Conservation (phyloP, 345 rosid species). For the Eucalyptus cladocalyx region DNA sequence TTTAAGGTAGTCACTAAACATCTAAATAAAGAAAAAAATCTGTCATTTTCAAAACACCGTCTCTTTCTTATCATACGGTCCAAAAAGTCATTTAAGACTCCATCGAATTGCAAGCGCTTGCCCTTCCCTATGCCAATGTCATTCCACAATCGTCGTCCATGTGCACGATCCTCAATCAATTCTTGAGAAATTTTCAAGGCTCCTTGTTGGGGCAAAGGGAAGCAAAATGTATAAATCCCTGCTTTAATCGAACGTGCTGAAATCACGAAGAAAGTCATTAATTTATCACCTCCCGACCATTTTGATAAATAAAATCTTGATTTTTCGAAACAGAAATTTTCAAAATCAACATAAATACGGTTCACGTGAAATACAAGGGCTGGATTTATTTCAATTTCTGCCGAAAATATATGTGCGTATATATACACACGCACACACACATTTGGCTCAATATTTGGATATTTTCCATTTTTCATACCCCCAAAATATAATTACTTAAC, state of each 20-base stretch:
- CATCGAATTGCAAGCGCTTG: fast-evolving
- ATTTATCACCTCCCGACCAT: fast-evolving
- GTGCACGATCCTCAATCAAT: fast-evolving
- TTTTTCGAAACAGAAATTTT: background rate
- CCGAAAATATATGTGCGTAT: fast-evolving
- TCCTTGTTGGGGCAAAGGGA: fast-evolving
- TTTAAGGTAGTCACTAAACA: background rate
- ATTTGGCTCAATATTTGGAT: background rate
- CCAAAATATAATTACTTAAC: background rate
- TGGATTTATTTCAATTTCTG: background rate
- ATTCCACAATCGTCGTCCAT: background rate
- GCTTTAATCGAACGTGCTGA: background rate
- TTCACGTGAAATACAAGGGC: background rate
- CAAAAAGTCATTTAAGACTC: too few species aligned
- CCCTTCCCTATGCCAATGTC: background rate
- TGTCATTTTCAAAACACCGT: background rate
- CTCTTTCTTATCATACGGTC: background rate
- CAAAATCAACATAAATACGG: background rate
- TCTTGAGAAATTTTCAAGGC: background rate
- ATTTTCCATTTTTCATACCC: background rate
- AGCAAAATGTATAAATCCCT: fast-evolving
- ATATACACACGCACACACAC: too few species aligned
- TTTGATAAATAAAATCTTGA: background rate
- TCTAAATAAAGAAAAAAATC: background rate
- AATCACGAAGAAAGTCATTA: fast-evolving